Conservation (phyloP, 2,329 filamentous ascomycete genomes). For the Fonsecaea nubica region DNA sequence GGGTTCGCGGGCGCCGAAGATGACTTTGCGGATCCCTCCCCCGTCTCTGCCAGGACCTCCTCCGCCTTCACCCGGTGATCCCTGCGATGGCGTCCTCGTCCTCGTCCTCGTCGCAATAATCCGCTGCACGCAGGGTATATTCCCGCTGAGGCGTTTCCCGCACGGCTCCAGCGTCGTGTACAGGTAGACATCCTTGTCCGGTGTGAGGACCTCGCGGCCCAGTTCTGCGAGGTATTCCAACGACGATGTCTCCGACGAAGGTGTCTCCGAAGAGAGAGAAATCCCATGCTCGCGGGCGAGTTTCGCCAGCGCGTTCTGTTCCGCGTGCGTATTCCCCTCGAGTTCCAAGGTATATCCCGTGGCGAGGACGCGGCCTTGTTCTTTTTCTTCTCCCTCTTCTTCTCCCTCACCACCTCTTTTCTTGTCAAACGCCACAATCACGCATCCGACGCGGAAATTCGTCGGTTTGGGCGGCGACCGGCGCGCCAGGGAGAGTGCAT, state of each 20-base stretch:
- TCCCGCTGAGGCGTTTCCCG: slow-evolving; percentile 54
- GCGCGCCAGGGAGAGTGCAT: slow-evolving; percentile 76
- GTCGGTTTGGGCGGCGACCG: slow-evolving; percentile 84
- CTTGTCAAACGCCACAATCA: slow-evolving; percentile 64
- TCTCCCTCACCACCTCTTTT: not conserved
- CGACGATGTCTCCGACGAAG: slow-evolving; percentile 39
- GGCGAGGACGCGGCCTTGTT: slow-evolving; percentile 63
- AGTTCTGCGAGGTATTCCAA: slow-evolving; percentile 47
- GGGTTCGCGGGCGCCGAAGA: slow-evolving; percentile 86
- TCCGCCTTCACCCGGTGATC: too few species aligned
- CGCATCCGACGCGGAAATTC: slow-evolving; percentile 93
- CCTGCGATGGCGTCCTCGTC: slow-evolving; percentile 5
- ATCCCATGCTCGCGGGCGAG: slow-evolving; percentile 48
- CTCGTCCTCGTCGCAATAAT: slow-evolving; percentile 63
- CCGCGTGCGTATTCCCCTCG: slow-evolving; percentile 91
- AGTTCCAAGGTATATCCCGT: slow-evolving; percentile 92
- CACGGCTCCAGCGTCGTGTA: slow-evolving; percentile 85
- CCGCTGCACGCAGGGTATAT: slow-evolving; percentile 70
- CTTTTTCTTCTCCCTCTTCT: slow-evolving; percentile 36
- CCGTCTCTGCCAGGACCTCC: slow-evolving; percentile 57
- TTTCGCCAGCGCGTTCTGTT: slow-evolving; percentile 89
- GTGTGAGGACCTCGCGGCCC: slow-evolving; percentile 49
- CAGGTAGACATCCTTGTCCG: slow-evolving; percentile 62
- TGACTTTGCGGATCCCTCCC: slow-evolving; percentile 74
- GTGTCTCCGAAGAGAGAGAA: not conserved